Evolutionary conservation across 2,329 filamentous ascomycete species (phyloP), one percentile per base, ranked within the genome.

Genomic region (Epichloe uncinata): DNA sequence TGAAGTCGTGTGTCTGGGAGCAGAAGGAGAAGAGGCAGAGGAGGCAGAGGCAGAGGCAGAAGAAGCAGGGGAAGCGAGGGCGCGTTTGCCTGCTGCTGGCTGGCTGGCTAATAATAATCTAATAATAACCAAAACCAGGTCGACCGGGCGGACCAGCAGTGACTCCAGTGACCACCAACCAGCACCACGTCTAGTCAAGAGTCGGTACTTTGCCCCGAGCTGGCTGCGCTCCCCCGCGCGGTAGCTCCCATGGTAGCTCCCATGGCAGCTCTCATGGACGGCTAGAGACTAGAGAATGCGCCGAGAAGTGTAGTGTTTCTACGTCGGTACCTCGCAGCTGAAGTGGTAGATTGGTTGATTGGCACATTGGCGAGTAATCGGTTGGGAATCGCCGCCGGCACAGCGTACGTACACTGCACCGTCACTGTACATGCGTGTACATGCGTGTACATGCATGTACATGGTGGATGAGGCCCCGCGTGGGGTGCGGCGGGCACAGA

Each of bases 211-310:
- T 41, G 42, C 42, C 18, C 42, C 34, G 35, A 42, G 37, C 35
- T 50, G 48, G 48, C 43, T 41, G 42, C 36, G 18, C 15, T 34
- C 42, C 48, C 42, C 43, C 35, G 42, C 48, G 35, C 16, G 38
- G n/a, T 26, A 26, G 26, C 26, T 26, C 26, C 30, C 26, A 30
- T 9, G 26, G 26, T 26, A 26, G 26, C 26, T 26, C 26, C 30
- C 26, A 30, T 16, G 16, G 16, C 16, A 26, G 26, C 26, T 26
- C 26, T 16, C 26, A 30, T 9, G 26, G 26, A 40, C 30, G 36
- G 48, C 43, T 42, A 34, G 42, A 26, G 22, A 26, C 43, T 42
- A 22, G 42, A 26, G 22, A 26, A 26, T 26, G 22, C 22, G 22
- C 22, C 22, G 22, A 26, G 6, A 26, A 2, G 22, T 26, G 22